phyloP scores from a whole-genome alignment of 257 asterid species.

The Gynochthodes officinalis region DNA sequence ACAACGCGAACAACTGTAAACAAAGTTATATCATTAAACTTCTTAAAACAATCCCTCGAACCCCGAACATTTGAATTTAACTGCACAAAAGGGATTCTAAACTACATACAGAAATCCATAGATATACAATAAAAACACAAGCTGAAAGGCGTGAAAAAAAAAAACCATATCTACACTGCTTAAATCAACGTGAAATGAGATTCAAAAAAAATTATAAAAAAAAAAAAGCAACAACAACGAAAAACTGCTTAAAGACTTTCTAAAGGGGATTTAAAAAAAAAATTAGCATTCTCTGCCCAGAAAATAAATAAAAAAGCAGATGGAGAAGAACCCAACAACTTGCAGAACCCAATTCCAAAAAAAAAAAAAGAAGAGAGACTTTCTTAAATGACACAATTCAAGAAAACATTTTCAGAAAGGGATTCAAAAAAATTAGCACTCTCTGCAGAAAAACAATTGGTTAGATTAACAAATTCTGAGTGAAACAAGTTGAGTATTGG shows the following conservation, averaged over 20 bases:
- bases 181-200: not conserved
- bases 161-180: not conserved
- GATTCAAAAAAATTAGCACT: not conserved
- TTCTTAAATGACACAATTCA: too few species aligned
- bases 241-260: too few species aligned
- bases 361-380: too few species aligned
- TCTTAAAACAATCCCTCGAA: not conserved
- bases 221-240: too few species aligned
- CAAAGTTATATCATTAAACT: not conserved
- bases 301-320: too few species aligned
- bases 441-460: not conserved
- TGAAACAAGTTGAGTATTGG: not conserved
- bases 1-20: not conserved
- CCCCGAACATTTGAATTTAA: not conserved
- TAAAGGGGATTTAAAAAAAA: too few species aligned
- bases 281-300: too few species aligned
- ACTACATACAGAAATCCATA: not conserved
- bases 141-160: not conserved
- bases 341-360: not conserved
- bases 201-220: not conserved
- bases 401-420: not conserved
- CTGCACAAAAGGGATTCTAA: not conserved
- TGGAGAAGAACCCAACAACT: not conserved
- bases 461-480: not conserved
- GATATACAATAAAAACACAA: too few species aligned